Conservation (phyloP, 176 grass and related monocot species). For the Juncus effusus region DNA sequence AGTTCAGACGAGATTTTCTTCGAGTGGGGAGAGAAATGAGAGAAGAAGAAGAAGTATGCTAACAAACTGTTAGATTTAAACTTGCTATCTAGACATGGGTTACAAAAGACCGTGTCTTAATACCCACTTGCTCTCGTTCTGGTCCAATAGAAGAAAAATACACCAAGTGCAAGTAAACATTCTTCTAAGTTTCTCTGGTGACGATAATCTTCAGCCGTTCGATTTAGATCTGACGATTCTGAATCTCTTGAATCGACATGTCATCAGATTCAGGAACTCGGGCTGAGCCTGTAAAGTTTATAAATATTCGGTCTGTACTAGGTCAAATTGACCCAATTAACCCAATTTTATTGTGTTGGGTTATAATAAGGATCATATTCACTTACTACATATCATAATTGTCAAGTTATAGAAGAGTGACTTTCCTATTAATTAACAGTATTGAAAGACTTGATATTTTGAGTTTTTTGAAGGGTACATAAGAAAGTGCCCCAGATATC, state of each 20-base stretch:
- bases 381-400: no score
- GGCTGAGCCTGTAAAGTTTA: neutral
- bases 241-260: neutral
- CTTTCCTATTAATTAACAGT: no score
- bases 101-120: neutral
- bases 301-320: neutral
- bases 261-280: neutral
- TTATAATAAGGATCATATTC: no score
- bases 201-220: neutral
- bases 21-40: neutral
- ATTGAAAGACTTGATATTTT: no score
- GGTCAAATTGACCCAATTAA: no score
- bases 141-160: no score
- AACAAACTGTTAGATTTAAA: slow-evolving; percentile 16
- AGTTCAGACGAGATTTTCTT: neutral
- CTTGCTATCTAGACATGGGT: neutral
- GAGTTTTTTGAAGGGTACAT: no score
- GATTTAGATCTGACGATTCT: neutral
- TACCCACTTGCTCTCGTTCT: neutral
- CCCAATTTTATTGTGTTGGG: no score
- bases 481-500: no score
- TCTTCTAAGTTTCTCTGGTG: no score
- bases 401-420: no score
- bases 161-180: neutral
- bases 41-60: slow-evolving; percentile 4